Evolutionary conservation across 257 asterid genomes (phyloP).

Genomic region (Ligustrum vulgare): DNA sequence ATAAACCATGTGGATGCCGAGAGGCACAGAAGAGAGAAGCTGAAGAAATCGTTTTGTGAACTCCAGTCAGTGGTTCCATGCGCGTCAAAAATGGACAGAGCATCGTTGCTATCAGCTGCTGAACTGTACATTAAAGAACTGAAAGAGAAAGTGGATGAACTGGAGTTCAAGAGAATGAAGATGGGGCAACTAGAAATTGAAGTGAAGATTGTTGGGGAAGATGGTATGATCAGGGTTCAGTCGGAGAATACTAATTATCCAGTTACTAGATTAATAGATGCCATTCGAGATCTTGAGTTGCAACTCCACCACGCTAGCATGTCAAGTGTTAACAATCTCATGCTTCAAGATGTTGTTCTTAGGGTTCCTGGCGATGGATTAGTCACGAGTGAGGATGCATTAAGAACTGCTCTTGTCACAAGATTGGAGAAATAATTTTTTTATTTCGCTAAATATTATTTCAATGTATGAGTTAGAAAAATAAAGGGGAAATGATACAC

Average conservation of each 20-base stretch:
- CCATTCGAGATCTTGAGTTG: slow-evolving; percentile 57
- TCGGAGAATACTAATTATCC: slow-evolving; percentile 54
- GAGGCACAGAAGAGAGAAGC: slow-evolving; percentile 89
- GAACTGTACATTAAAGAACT: slow-evolving; percentile 76
- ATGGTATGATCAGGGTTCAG: slow-evolving; percentile 81
- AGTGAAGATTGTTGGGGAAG: slow-evolving; percentile 61
- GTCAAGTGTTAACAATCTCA: slow-evolving; percentile 56
- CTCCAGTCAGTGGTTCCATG: slow-evolving; percentile 81
- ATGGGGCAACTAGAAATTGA: slow-evolving; percentile 44
- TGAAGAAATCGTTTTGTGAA: slow-evolving; percentile 72
- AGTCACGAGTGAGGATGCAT: slow-evolving; percentile 29
- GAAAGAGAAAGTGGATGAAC: slow-evolving; percentile 49
- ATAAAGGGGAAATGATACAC: too few relatives aligned
- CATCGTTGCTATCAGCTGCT: slow-evolving; percentile 74
- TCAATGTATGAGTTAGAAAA: too few relatives aligned
- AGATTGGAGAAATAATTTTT: slow-evolving; percentile 31
- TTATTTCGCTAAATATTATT: too few relatives aligned
- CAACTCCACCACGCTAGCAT: slow-evolving; percentile 78
- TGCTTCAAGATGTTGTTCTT: slow-evolving; percentile 76
- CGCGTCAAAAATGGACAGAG: slow-evolving; percentile 82
- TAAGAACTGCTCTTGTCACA: slow-evolving; percentile 47
- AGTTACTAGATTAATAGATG: slow-evolving; percentile 60
- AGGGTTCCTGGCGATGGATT: slow-evolving; percentile 40
- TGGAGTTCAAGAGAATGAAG: slow-evolving; percentile 42
- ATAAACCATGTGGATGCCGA: slow-evolving; percentile 81